Evolutionary conservation across 148 eudicot species (phyloP).

Genomic region (Chenopodium formosanum): DNA sequence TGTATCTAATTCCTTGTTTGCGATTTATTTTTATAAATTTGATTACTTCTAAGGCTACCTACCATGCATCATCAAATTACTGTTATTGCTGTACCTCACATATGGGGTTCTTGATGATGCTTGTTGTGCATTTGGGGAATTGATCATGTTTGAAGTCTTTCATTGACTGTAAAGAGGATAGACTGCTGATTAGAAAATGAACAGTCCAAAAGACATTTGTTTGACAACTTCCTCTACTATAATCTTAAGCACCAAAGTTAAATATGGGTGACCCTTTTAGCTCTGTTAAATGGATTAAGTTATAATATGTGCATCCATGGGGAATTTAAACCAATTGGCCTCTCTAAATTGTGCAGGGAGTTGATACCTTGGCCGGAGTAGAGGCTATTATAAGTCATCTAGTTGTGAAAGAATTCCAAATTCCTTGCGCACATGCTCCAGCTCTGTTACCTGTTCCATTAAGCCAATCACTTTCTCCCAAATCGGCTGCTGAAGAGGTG

Average conservation of each 20-base stretch:
- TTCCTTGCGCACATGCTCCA: constrained; percentile 99
- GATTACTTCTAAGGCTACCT: background rate
- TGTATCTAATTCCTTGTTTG: background rate
- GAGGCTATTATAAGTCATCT: constrained; percentile 91
- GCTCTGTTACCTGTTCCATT: constrained; percentile 64
- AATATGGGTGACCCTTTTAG: background rate
- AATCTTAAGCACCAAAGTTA: too few relatives aligned
- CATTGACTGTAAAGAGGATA: background rate
- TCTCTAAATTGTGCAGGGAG: constrained; percentile 52
- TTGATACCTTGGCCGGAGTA: constrained; percentile 88
- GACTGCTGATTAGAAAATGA: background rate
- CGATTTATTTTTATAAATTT: too few relatives aligned
- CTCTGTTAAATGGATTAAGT: background rate
- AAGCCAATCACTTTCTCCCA: constrained; percentile 61
- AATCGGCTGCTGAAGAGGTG: constrained; percentile 98
- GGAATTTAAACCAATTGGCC: background rate
- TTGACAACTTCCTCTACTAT: background rate
- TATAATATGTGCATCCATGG: background rate
- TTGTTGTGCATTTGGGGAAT: background rate
- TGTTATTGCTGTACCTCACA: background rate
- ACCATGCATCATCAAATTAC: background rate
- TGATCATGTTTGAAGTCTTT: background rate
- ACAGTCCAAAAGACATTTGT: background rate
- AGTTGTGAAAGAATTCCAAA: constrained; percentile 78
- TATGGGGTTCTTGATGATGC: background rate